A percentile compares a stretch with the other conserved stretches of the same genome.
These are phyloP conservation scores for Cutaneotrichosporon sp. DNA, from an alignment of 1,284 basidiomycete species.

Conservation along the genomic window DNA sequence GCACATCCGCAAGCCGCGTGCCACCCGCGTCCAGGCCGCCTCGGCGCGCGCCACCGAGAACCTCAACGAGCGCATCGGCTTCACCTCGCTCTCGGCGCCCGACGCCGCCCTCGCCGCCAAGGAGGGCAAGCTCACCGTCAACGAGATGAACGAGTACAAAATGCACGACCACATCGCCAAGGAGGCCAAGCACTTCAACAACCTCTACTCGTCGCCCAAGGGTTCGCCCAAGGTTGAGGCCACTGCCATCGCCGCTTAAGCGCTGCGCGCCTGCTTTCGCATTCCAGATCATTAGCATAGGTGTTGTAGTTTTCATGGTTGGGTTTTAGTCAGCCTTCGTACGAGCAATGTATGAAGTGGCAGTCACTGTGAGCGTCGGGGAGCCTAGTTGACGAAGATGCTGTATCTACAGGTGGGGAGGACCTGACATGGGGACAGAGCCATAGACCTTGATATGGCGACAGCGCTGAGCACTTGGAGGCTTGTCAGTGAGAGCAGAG, in stretches of 20 bases:
- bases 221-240: background rate
- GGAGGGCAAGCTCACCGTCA: constrained; percentile 46
- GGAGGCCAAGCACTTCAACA: constrained; percentile 16
- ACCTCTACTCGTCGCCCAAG: constrained; percentile 12
- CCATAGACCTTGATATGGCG: too few relatives aligned
- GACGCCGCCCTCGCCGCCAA: constrained; percentile 39
- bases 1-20: constrained; percentile 51
- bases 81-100: constrained; percentile 46
- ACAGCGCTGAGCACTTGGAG: too few relatives aligned
- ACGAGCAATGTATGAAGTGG: background rate
- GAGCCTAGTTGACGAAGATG: too few relatives aligned
- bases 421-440: too few relatives aligned
- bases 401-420: too few relatives aligned
- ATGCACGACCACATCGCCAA: constrained; percentile 34
- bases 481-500: too few relatives aligned
- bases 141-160: constrained; percentile 46
- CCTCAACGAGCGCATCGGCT: constrained; percentile 54
- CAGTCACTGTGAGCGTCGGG: too few relatives aligned
- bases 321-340: background rate
- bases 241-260: background rate
- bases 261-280: background rate
- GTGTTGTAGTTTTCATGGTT: background rate
- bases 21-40: constrained; percentile 51
- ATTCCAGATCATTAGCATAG: background rate
- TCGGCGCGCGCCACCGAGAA: constrained; percentile 49